Conservation (phyloP, 805 yeast species). For the Cyberlindnera misumaiensis region DNA sequence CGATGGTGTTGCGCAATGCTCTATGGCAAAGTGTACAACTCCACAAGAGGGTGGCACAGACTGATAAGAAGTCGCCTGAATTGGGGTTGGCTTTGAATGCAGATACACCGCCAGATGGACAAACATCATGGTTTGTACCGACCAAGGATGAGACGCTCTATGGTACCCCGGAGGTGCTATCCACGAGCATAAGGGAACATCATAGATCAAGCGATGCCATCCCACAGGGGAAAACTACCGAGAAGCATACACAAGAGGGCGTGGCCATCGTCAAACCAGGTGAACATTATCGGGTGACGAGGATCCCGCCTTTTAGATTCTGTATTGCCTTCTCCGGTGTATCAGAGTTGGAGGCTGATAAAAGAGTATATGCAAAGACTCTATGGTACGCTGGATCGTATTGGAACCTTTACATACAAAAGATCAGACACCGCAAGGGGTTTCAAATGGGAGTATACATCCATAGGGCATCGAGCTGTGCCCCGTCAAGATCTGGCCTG, state of each 20-base stretch:
- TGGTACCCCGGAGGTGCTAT: constrained; percentile 35
- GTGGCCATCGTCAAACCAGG: background rate
- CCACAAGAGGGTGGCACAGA: constrained; percentile 32
- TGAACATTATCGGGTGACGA: constrained; percentile 29
- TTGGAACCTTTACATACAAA: constrained; percentile 52
- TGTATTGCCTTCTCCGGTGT: constrained; percentile 45
- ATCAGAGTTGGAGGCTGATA: constrained; percentile 36
- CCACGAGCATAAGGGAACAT: constrained; percentile 21
- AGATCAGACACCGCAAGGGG: constrained; percentile 34
- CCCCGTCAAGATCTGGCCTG: constrained; percentile 33
- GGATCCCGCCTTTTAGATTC: constrained; percentile 48
- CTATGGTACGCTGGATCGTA: constrained; percentile 58
- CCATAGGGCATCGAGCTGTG: constrained; percentile 39
- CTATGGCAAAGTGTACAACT: constrained; percentile 42
- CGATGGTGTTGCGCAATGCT: constrained; percentile 36
- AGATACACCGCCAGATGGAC: constrained; percentile 24
- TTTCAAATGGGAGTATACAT: constrained; percentile 51
- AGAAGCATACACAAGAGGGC: constrained; percentile 6
- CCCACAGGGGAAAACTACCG: constrained; percentile 17
- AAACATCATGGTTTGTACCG: constrained; percentile 35
- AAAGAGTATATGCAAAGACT: constrained; percentile 43
- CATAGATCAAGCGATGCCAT: constrained; percentile 16
- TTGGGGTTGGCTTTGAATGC: constrained; percentile 25
- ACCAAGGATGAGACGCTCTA: constrained; percentile 40
- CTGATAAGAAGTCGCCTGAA: constrained; percentile 20